Percentiles rank a stretch among this genome's conserved stretches.
Evolutionary conservation across 2,329 filamentous ascomycete genomes (phyloP).

Genomic region (Aureobasidium lini): DNA sequence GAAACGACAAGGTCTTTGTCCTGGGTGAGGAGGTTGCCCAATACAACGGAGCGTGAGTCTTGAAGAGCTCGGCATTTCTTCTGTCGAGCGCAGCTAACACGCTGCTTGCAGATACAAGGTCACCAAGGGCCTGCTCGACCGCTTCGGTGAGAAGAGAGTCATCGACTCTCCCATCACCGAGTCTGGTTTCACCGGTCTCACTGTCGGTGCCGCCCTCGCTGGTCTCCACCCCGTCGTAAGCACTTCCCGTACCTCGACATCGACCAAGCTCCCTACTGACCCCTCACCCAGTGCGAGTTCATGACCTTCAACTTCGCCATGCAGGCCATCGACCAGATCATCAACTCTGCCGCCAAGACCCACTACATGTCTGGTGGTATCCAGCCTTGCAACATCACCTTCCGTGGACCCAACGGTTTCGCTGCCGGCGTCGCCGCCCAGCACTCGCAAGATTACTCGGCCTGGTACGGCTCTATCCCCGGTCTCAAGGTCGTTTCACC

Average conservation of each 20-base stretch:
- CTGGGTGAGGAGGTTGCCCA: constrained; percentile 97
- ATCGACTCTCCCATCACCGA: constrained; percentile 99
- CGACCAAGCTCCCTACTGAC: constrained; percentile 15
- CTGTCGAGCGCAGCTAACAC: constrained; percentile 32
- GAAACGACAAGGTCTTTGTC: constrained; percentile 90
- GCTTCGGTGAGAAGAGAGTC: constrained; percentile 93
- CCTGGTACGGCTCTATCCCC: constrained; percentile 97
- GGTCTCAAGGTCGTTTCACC: constrained; percentile 94
- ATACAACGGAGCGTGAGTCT: constrained; percentile 84
- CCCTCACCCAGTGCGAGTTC: constrained; percentile 74
- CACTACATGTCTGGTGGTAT: constrained; percentile 99
- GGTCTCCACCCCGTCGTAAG: constrained; percentile 89
- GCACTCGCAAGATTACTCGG: constrained; percentile 97
- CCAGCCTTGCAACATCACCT: constrained; percentile 99
- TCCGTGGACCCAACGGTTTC: constrained; percentile 98
- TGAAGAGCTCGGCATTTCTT: not conserved
- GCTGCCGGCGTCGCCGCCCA: constrained; percentile 91
- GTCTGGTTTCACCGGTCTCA: constrained; percentile 88
- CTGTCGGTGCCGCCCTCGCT: constrained; percentile 88
- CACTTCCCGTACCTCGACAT: not conserved
- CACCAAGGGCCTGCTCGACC: constrained; percentile 92
- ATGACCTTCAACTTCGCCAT: constrained; percentile 99
- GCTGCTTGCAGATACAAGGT: constrained; percentile 71
- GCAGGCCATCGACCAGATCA: constrained; percentile 99
- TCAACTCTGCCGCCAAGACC: constrained; percentile 98